Evolutionary conservation across 108 stramenopile genomes (phyloP).

Genomic region (Pseudonitzschia multiseries): DNA sequence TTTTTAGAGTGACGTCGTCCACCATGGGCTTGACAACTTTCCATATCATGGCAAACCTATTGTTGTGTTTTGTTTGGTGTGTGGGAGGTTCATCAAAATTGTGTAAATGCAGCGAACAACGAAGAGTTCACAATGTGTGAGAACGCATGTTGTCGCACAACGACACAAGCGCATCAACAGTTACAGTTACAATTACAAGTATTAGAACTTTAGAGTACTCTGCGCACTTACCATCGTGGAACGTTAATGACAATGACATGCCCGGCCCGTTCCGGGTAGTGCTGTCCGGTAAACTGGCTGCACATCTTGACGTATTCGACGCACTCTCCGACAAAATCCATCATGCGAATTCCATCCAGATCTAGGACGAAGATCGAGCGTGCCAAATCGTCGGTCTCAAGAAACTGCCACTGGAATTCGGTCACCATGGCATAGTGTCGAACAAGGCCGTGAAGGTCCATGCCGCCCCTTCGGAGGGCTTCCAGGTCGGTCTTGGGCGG

Average conservation of each 20-base stretch:
- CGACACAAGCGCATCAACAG: too few relatives aligned
- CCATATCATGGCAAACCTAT: conserved; percentile 62
- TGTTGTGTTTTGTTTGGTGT: conserved; percentile 28
- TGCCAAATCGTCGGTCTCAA: conserved; percentile 58
- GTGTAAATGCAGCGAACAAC: background rate
- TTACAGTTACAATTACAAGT: background rate
- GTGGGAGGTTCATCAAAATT: conserved; percentile 13
- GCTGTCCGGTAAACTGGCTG: conserved; percentile 50
- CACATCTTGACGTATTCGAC: conserved; percentile 69
- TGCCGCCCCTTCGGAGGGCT: conserved; percentile 49
- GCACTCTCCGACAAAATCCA: conserved; percentile 75
- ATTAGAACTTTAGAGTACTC: background rate
- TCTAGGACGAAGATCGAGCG: conserved; percentile 67
- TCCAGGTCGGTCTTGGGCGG: conserved; percentile 68
- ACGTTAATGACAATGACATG: conserved; percentile 56
- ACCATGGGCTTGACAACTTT: conserved; percentile 62
- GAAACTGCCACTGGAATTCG: conserved; percentile 72
- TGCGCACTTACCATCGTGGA: conserved; percentile 40
- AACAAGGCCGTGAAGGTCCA: conserved; percentile 48
- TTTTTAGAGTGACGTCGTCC: conserved; percentile 58
- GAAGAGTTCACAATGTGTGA: background rate
- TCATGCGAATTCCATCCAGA: conserved; percentile 67
- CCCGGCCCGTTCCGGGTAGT: conserved; percentile 80
- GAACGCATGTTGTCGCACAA: background rate
- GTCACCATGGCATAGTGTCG: conserved; percentile 74